Evolutionary conservation across 2,329 filamentous ascomycete genomes (phyloP).

Genomic region (Fusarium xylarioides): DNA sequence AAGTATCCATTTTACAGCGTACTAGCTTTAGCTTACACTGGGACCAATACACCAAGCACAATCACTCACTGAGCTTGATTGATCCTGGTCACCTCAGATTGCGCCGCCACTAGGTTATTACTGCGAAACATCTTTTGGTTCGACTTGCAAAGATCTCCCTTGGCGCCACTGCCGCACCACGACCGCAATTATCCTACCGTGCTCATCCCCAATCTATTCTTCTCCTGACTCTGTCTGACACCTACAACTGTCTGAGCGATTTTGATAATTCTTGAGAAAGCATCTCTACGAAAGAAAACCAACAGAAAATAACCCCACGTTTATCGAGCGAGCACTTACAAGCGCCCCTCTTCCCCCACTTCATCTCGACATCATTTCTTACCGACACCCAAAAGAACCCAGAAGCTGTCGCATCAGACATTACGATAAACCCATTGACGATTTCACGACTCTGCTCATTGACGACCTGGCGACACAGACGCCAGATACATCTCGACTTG

Average conservation of each 20-base stretch:
- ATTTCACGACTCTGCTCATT: slow-evolving; percentile 22
- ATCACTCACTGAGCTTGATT: slow-evolving; percentile 11
- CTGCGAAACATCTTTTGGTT: slow-evolving; percentile 37
- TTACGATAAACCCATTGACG: slow-evolving; percentile 11
- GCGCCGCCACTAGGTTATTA: slow-evolving; percentile 20
- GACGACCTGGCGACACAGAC: slow-evolving; percentile 13
- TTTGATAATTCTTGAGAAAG: not conserved
- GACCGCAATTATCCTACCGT: slow-evolving; percentile 10
- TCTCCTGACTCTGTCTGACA: not conserved
- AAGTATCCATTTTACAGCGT: slow-evolving; percentile 4
- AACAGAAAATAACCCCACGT: not conserved
- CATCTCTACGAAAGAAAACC: not conserved
- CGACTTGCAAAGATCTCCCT: slow-evolving; percentile 31
- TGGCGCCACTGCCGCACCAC: slow-evolving; percentile 28
- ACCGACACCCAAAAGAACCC: slow-evolving; percentile 12
- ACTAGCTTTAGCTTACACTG: slow-evolving; percentile 19
- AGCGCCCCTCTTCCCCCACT: slow-evolving; percentile 35
- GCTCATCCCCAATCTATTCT: not conserved
- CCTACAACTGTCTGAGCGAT: not conserved
- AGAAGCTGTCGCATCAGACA: slow-evolving; percentile 21
- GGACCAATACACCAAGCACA: slow-evolving; percentile 12
- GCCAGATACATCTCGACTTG: not conserved
- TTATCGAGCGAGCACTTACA: slow-evolving; percentile 34
- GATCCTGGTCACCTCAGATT: slow-evolving; percentile 18
- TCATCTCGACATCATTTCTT: slow-evolving; percentile 16